Percentiles rank a stretch among this genome's conserved stretches.
These are phyloP conservation scores for Murraya paniculata DNA, from an alignment of 345 rosid species.

Conservation along the genomic window DNA sequence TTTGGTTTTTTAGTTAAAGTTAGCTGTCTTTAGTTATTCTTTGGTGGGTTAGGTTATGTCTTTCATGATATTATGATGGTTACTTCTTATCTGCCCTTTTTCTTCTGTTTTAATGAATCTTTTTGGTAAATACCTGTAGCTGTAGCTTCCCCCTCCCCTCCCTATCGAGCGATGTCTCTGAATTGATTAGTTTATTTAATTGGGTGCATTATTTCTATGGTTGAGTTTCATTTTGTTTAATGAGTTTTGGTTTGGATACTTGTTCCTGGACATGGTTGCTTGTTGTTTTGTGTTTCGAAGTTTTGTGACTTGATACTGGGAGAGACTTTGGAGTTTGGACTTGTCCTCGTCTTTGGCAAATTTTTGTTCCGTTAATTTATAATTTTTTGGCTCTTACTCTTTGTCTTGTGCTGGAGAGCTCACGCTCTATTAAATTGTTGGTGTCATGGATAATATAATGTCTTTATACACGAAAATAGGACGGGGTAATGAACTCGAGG, in stretches of 20 bases:
- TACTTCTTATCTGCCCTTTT: not conserved
- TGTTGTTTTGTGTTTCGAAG: conserved; percentile 9
- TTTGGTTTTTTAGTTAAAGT: not conserved
- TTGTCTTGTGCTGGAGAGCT: not conserved
- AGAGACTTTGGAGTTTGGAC: not conserved
- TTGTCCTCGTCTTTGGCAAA: not conserved
- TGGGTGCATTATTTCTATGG: not conserved
- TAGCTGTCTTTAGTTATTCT: not conserved
- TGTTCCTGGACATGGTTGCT: not conserved
- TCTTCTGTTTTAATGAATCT: not conserved
- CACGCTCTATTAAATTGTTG: not conserved
- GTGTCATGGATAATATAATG: not conserved
- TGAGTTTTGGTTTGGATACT: not conserved
- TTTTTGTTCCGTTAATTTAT: not conserved
- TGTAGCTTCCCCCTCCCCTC: too few relatives aligned
- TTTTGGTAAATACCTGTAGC: not conserved
- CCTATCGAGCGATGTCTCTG: not conserved
- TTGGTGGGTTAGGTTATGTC: not conserved
- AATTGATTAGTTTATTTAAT: not conserved
- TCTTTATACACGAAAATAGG: not conserved
- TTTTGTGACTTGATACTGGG: not conserved
- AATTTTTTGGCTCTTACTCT: not conserved
- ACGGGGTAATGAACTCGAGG: not conserved
- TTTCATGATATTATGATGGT: not conserved
- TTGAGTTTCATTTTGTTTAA: not conserved